phyloP scores from a whole-genome alignment of 139 green algal genomes.

The Choricystis sp. region DNA sequence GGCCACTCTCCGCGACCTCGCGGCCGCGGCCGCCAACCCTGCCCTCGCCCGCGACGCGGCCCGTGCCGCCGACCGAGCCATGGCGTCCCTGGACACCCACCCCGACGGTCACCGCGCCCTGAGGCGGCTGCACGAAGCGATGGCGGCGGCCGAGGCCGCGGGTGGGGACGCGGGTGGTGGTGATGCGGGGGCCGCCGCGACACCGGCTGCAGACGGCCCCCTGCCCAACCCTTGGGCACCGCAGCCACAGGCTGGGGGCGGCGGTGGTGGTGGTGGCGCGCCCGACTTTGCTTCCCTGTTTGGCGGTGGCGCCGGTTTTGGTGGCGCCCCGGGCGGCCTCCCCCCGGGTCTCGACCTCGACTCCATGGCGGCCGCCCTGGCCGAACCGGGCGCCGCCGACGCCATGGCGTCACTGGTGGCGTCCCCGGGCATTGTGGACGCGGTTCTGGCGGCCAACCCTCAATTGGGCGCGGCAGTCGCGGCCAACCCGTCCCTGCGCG shows the following conservation, averaged over 20 bases:
- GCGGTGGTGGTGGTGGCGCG: constrained; percentile 4
- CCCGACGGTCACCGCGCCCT: constrained; percentile 80
- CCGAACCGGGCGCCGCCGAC: constrained; percentile 12
- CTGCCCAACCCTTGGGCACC: constrained; percentile 91
- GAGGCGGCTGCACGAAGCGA: constrained; percentile 69
- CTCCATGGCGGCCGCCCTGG: constrained; percentile 35
- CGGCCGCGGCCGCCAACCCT: neutral
- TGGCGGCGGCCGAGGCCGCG: constrained; percentile 32
- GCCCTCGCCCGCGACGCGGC: too few relatives aligned
- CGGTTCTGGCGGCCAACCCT: constrained; percentile 5
- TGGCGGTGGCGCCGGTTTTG: constrained; percentile 29
- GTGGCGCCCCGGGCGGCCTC: constrained; percentile 39
- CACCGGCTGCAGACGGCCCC: constrained; percentile 27
- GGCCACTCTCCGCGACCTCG: constrained; percentile 1
- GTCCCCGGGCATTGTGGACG: neutral
- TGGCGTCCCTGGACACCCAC: constrained; percentile 86
- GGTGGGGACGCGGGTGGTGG: constrained; percentile 13
- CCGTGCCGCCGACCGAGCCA: constrained; percentile 39
- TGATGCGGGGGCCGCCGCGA: constrained; percentile 38
- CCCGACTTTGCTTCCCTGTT: neutral
- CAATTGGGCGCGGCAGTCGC: constrained; percentile 12
- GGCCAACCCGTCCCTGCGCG: constrained; percentile 25
- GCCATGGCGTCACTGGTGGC: neutral
- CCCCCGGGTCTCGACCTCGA: too few relatives aligned
- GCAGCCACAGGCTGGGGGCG: neutral